Evolutionary conservation across 2,329 filamentous ascomycete genomes (phyloP), one percentile per base, ranked within the genome.

Genomic region (Diaporthe sp.): DNA sequence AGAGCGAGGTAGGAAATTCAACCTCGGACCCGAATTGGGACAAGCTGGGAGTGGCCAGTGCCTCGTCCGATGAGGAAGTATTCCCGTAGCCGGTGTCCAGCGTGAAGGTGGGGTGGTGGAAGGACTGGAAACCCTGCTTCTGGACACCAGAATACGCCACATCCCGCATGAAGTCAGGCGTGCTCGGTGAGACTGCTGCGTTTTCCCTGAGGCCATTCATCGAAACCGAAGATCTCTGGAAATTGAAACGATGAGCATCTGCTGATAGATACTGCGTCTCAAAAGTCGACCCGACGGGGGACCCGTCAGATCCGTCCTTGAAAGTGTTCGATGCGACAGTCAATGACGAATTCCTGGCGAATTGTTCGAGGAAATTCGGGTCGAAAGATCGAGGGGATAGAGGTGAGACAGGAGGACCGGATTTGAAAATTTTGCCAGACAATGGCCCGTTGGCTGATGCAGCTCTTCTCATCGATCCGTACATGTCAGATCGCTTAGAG

Each of bases 401-500:
- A 0, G 86, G 86, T 4, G 83, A 84, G 1, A 80, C 77, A 13
- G 77, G 68, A 22, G 74, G 46, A 17, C 78, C 76, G 2, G 82
- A 79, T 77, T 88, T 88, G 67, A 87, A 85, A 19, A 88, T 84
- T 28, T 87, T 82, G 17, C 83, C 84, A 49, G 82, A 77, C 61
- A 86, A 80, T 67, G 78, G 81, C 8, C 89, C 87, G 5, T 85
- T 87, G 12, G 88, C 85, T 3, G 89, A 91, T 19, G 87, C 86
- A 58, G 90, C 89, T 57, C 89, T 87, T 34, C 89, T 86, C 82
- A 91, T 89, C 2, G 88, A 86, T 75, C 85, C 86, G 2, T 85
- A 82, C 25, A 85, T 82, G 34, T 90, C 88, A 25, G 82, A 78
- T 44, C 87, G 83, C 78, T 86, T 86, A 25, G 84, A 79, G 72